These are phyloP conservation scores for Skeletonema grethae DNA, from an alignment of 108 stramenopile species.

Conservation along the genomic window DNA sequence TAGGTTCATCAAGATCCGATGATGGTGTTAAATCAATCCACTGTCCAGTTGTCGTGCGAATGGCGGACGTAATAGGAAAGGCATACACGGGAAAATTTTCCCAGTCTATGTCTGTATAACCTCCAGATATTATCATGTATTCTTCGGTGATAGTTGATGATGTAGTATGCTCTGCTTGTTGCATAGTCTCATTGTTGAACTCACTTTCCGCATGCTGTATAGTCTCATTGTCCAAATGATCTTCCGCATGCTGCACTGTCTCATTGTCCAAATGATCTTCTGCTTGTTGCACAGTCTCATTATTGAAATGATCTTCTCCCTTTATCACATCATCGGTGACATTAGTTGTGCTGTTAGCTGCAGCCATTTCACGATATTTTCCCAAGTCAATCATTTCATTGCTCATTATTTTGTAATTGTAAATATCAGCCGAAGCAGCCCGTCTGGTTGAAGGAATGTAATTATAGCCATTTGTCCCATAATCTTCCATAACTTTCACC, in stretches of 20 bases:
- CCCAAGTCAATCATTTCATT: background rate
- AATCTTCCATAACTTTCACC: constrained; percentile 34
- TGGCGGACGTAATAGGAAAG: constrained; percentile 48
- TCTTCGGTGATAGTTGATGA: constrained; percentile 17
- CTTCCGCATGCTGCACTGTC: background rate
- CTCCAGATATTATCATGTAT: constrained; percentile 60
- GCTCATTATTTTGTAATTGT: background rate
- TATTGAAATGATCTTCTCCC: background rate
- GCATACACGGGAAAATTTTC: constrained; percentile 58
- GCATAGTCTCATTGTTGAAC: background rate
- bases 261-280: background rate
- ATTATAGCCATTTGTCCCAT: constrained; percentile 33
- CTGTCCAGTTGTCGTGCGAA: constrained; percentile 10
- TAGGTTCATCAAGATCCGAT: constrained; percentile 10
- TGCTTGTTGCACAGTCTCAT: background rate
- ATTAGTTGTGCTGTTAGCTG: background rate
- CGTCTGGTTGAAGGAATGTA: constrained; percentile 40
- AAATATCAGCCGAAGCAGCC: constrained; percentile 33
- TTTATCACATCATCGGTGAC: background rate
- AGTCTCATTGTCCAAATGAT: background rate
- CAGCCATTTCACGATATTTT: background rate
- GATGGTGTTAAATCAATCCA: constrained; percentile 46
- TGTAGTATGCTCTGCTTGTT: background rate
- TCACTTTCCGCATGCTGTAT: background rate
- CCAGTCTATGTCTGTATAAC: constrained; percentile 59